phyloP scores from a whole-genome alignment of 179 eudicot species.

The Spergularia azorica region DNA sequence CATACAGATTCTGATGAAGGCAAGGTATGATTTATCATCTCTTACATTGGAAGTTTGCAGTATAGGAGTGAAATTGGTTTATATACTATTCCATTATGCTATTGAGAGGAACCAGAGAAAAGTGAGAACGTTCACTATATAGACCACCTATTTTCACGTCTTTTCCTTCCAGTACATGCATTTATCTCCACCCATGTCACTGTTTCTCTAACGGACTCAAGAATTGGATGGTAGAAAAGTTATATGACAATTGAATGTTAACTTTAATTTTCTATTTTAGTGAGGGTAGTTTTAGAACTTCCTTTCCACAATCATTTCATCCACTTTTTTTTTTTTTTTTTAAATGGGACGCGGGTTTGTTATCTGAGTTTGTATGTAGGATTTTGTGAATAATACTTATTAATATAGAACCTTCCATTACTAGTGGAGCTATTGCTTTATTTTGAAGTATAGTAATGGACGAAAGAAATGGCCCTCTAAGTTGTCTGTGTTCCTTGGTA shows the following conservation, averaged over 20 bases:
- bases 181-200: background rate
- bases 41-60: conserved; percentile 6
- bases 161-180: background rate
- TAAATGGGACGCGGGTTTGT: background rate
- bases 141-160: background rate
- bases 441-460: too few relatives aligned
- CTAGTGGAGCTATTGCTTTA: too few relatives aligned
- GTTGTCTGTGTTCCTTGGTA: too few relatives aligned
- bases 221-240: background rate
- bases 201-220: background rate
- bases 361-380: background rate
- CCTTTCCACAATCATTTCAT: too few relatives aligned
- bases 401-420: background rate
- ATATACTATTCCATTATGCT: background rate
- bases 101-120: too few relatives aligned
- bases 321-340: too few relatives aligned
- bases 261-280: background rate
- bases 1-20: conserved; percentile 89
- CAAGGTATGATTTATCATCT: conserved; percentile 48
- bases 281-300: too few relatives aligned
- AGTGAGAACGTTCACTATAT: background rate
- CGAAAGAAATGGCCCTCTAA: too few relatives aligned
- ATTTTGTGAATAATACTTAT: background rate
- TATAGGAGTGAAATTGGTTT: background rate
- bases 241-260: background rate